Evolutionary conservation across 352 stramenopile species (phyloP), one percentile per base, ranked within the genome.

Genomic region (Saprolegnia diclina): DNA sequence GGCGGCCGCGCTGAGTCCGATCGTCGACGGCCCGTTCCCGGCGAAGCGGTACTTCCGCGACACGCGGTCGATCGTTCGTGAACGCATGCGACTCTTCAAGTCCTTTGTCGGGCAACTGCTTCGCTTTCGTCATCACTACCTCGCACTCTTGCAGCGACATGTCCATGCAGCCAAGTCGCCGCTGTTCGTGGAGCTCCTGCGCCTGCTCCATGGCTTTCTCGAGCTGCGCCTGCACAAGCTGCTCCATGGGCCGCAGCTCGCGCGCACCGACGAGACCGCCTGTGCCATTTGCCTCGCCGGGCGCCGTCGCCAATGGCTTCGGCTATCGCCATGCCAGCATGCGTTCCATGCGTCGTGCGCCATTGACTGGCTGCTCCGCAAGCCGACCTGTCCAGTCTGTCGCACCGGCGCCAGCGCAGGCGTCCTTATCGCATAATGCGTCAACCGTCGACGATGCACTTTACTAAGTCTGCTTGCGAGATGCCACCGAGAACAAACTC

Each of bases 61-160:
- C n/a, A 26, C 52, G 35, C 13, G 52, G 24, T 16, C 24, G 19
- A 59, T 59, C n/a, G 35, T 59, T 59, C 24, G 11, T 24, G 52
- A 59, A 59, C 24, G 52, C 24, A 59, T 59, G 52, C 52, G n/a
- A 26, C 35, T 59, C 11, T 40, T 59, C 16, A 59, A 59, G 35
- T 1, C 11, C 35, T 59, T 59, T 24, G 35, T 40, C 11, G 24
- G 52, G 11, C 52, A 59, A 4, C 35, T 59, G 13, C 52, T 59
- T 16, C 24, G 13, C 35, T 59, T 59, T 24, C 52, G 52, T 59
- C 52, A 59, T 19, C 52, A 59, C 35, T 59, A 48, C 42, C 7
- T 48, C 1, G 13, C 10, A 3, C 42, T 11, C 13, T n/a, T 14
- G 13, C 42, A 48, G 42, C 42, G 42, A n/a, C 42, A 48, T n/a